These are phyloP conservation scores for Nannochloris sp. DNA, from an alignment of 139 green algal genomes.

Conservation along the genomic window DNA sequence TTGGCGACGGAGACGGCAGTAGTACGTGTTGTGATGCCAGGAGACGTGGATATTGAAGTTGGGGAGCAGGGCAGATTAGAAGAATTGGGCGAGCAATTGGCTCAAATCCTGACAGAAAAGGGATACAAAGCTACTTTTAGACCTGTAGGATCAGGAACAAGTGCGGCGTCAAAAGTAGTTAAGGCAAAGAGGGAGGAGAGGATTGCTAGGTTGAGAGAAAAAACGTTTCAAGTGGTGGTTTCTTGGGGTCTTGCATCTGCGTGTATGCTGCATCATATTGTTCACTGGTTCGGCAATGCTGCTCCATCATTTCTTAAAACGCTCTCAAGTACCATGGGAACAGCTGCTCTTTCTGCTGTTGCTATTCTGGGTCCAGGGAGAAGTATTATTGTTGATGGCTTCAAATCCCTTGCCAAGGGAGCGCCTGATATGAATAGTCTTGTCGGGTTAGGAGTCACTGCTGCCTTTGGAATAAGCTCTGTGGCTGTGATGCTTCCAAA, in stretches of 20 bases:
- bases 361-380: constrained; percentile 76
- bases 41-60: constrained; percentile 2
- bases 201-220: constrained; percentile 33
- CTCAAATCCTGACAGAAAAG: constrained; percentile 20
- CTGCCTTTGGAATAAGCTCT: constrained; percentile 74
- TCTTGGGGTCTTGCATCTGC: constrained; percentile 66
- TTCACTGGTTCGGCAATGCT: constrained; percentile 38
- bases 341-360: constrained; percentile 60
- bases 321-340: constrained; percentile 56
- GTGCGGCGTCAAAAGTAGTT: constrained; percentile 16
- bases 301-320: constrained; percentile 48
- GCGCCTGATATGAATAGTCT: constrained; percentile 97
- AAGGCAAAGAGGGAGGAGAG: constrained; percentile 53
- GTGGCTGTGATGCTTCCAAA: constrained; percentile 58
- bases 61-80: not conserved
- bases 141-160: constrained; percentile 6
- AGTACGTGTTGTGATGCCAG: constrained; percentile 26
- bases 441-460: constrained; percentile 78
- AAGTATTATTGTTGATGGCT: constrained; percentile 61
- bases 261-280: constrained; percentile 66
- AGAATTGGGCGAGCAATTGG: constrained; percentile 9
- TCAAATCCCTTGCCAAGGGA: constrained; percentile 40
- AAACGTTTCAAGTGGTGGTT: constrained; percentile 50
- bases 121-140: constrained; percentile 21
- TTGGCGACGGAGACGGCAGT: constrained; percentile 82